A percentile compares a stretch with the other conserved stretches of the same genome.
Evolutionary conservation across 768 basidiomycete genomes (phyloP).

Genomic region (Kwoniella pini): DNA sequence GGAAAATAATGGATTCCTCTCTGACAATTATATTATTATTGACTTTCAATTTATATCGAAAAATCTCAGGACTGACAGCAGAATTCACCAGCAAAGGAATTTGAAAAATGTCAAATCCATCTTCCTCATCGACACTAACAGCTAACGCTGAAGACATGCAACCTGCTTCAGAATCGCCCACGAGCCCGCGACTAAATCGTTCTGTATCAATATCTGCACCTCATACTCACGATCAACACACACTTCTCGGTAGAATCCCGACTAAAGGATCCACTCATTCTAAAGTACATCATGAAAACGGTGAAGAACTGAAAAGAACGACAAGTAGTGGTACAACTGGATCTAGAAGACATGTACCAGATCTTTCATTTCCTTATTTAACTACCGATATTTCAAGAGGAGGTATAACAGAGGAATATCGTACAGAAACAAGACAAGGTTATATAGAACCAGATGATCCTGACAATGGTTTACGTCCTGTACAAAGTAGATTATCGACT

Average conservation of each 20-base stretch:
- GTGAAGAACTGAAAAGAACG: slow-evolving; percentile 2
- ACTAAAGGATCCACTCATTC: neutral
- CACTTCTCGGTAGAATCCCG: neutral
- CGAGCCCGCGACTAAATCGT: neutral
- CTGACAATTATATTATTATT: neutral
- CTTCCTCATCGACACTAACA: neutral
- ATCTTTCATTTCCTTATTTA: slow-evolving; percentile 32
- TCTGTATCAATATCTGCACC: slow-evolving; percentile 3
- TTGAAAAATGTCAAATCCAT: neutral
- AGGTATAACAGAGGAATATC: slow-evolving; percentile 33
- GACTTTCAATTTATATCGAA: neutral
- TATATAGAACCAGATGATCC: slow-evolving; percentile 26
- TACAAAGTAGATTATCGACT: slow-evolving; percentile 15
- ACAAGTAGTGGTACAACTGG: neutral
- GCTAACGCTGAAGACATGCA: neutral
- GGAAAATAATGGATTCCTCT: neutral
- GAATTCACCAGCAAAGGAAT: no score
- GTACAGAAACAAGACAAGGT: slow-evolving; percentile 24
- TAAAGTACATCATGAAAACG: neutral
- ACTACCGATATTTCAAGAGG: slow-evolving; percentile 30
- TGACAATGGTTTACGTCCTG: slow-evolving; percentile 18
- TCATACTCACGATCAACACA: slow-evolving; percentile 1
- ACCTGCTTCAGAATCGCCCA: neutral
- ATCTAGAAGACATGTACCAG: slow-evolving; percentile 15
- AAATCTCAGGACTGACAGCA: no score